phyloP scores from a whole-genome alignment of 2,329 filamentous ascomycete genomes.

The Lasiodiplodia sp. region DNA sequence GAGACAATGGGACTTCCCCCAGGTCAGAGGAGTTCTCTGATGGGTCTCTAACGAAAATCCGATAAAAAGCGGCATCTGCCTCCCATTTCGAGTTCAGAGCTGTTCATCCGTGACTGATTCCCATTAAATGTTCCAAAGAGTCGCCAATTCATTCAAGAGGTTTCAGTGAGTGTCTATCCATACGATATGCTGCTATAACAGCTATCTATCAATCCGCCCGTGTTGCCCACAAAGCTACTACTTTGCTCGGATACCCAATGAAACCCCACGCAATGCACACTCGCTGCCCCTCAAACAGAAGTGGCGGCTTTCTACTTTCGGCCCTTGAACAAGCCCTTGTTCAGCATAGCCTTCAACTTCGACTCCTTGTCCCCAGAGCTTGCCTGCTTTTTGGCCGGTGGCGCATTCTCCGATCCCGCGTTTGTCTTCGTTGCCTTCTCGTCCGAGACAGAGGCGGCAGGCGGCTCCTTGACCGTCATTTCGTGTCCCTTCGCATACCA shows the following conservation, averaged over 20 bases:
- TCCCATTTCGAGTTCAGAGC: slow-evolving; percentile 1
- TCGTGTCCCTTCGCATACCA: slow-evolving; percentile 68
- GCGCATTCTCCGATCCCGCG: slow-evolving; percentile 8
- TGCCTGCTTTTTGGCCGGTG: slow-evolving; percentile 37
- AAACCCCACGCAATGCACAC: slow-evolving; percentile 32
- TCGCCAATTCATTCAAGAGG: not conserved
- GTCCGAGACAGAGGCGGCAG: slow-evolving; percentile 34
- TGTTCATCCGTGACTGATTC: not conserved
- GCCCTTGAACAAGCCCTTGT: slow-evolving; percentile 45
- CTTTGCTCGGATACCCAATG: not conserved
- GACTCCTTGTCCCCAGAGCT: slow-evolving; percentile 48
- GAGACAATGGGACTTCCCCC: slow-evolving; percentile 19
- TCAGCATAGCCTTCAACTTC: slow-evolving; percentile 49
- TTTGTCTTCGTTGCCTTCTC: slow-evolving; percentile 22
- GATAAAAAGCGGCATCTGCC: slow-evolving; percentile 22
- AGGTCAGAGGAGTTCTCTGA: slow-evolving; percentile 25
- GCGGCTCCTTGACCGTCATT: slow-evolving; percentile 67
- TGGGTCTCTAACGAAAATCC: slow-evolving; percentile 23
- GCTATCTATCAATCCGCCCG: slow-evolving; percentile 14
- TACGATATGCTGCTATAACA: not conserved
- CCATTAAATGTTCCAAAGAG: not conserved
- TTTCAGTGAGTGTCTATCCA: not conserved
- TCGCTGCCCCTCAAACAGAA: slow-evolving; percentile 28
- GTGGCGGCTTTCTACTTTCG: not conserved
- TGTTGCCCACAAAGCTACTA: slow-evolving; percentile 29